Conservation (phyloP, 1,139 yeast genomes). For the Debaryomyces subglobosus region DNA sequence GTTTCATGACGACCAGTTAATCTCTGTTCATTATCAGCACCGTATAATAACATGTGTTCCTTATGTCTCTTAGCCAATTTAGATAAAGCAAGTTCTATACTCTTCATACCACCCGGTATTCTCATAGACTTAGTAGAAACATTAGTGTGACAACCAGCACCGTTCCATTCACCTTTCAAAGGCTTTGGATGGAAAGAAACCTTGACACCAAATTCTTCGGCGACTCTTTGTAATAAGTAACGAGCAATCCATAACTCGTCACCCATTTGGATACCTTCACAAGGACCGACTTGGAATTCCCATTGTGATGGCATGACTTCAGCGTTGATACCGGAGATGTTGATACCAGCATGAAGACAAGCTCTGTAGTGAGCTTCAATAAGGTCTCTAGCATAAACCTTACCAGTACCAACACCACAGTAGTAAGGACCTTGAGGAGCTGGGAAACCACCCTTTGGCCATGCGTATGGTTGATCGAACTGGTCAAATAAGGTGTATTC, state of each 20-base stretch:
- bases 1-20: conserved; percentile 99
- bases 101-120: conserved; percentile 92
- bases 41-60: conserved; percentile 95
- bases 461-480: conserved; percentile 88
- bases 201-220: conserved; percentile 98
- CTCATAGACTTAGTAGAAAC: conserved; percentile 94
- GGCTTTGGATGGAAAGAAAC: conserved; percentile 99
- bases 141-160: conserved; percentile 99
- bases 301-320: conserved; percentile 99
- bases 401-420: conserved; percentile 99
- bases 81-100: conserved; percentile 88
- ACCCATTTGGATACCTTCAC: conserved; percentile 94
- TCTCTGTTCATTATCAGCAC: conserved; percentile 92
- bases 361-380: conserved; percentile 99
- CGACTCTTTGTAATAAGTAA: conserved; percentile 88
- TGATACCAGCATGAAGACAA: conserved; percentile 87
- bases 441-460: conserved; percentile 99
- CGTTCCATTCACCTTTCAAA: conserved; percentile 98
- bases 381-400: conserved; percentile 96
- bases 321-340: conserved; percentile 95
- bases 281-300: conserved; percentile 99
- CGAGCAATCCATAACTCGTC: conserved; percentile 97
- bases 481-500: conserved; percentile 96
- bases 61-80: conserved; percentile 94
- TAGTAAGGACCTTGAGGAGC: conserved; percentile 99